A percentile compares a stretch with the other conserved stretches of the same genome.
Conservation (phyloP, 441 rosid species). For the Breynia disticha region DNA sequence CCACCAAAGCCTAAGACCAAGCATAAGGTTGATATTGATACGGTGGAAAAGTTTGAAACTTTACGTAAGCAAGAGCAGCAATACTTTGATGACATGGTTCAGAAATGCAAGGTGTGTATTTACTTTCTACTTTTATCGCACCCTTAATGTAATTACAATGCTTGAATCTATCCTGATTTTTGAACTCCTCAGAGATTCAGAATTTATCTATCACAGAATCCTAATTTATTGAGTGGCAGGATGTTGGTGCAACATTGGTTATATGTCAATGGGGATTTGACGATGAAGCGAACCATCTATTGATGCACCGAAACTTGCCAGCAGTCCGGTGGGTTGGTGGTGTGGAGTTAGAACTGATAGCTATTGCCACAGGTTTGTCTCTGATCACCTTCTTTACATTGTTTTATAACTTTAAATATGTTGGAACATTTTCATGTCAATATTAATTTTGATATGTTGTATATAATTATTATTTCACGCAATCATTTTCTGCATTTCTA, state of each 20-base stretch:
- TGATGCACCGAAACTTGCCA: conserved; percentile 92
- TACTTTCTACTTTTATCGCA: background rate
- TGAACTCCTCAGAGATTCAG: no score
- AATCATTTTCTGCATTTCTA: conserved; percentile 18
- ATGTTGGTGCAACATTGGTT: conserved; percentile 94
- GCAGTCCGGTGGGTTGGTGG: conserved; percentile 99
- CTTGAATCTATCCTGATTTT: no score
- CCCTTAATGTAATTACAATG: background rate
- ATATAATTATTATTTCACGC: conserved; percentile 2
- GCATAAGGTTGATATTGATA: conserved; percentile 97
- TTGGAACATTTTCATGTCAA: background rate
- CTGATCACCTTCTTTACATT: no score
- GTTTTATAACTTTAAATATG: background rate
- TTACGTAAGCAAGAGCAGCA: conserved; percentile 83
- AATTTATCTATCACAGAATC: no score
- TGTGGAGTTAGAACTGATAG: conserved; percentile 91
- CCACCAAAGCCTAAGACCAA: conserved; percentile 98
- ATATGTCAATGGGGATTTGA: conserved; percentile 99
- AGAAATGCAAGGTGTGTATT: conserved; percentile 73
- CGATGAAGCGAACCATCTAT: conserved; percentile 95
- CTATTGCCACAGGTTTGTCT: conserved; percentile 82
- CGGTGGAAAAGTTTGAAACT: conserved; percentile 88
- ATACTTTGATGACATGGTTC: conserved; percentile 97
- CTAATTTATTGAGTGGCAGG: conserved; percentile 36
- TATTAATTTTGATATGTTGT: background rate